Evolutionary conservation across 1,284 basidiomycete genomes (phyloP), one percentile per base, ranked within the genome.

Genomic region (Mycosarcoma maydis): DNA sequence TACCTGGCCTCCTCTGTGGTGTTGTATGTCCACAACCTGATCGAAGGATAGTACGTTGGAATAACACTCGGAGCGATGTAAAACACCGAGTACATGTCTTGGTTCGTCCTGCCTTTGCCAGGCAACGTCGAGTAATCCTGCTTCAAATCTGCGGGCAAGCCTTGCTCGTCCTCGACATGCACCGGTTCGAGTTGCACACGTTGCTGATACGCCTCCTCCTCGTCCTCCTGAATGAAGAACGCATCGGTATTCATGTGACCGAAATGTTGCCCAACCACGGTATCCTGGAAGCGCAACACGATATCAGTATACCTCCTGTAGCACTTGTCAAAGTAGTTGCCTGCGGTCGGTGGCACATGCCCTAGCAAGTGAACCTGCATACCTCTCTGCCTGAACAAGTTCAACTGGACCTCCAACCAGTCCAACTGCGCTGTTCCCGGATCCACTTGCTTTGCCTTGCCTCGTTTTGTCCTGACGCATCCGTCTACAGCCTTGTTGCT

Each of bases 331-430:
- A 90, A 93, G 83, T 91, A 97, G 77, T 91, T 90, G 10, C 88
- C 88, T 49, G 88, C 85, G 13, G 90, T 90, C 3, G 93, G 90
- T 7, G 91, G 90, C 33, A 92, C 89, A 46, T 81, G 80, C 13
- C 80, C 87, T 16, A 85, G 83, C 51, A 87, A 64, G 82, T 85
- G 85, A 10, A 86, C 85, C 86, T 94, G 90, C 88, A 94, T 90
- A 24, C 88, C 88, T 44, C 90, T 85, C 8, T 86, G 83, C 56
- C 92, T 85, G 82, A 89, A 93, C 55, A 84, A 83, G 42, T 87
- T 83, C 23, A 97, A 85, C 82, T 94, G 92, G 2, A 92, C 91
- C 71, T 92, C 91, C 19, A 97, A 85, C 93, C 93, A 96, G 83
- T 94, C 91, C 29, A 78, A 54, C 33, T 78, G 74, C n/a, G 70